Evolutionary conservation across 768 basidiomycete species (phyloP).

Genomic region (Saitozyma podzolica): DNA sequence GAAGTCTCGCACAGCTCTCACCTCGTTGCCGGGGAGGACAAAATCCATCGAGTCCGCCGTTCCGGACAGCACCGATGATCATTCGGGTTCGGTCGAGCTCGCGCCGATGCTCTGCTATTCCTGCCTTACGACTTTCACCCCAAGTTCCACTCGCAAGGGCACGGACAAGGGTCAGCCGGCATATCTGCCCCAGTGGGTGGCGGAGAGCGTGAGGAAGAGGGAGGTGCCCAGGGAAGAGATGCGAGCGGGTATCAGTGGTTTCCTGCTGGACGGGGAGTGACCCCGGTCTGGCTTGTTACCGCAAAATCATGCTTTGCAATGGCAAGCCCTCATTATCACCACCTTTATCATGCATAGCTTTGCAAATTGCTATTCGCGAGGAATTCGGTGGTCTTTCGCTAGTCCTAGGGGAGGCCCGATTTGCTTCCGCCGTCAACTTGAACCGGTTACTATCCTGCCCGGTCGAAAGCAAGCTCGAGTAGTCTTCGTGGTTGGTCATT

Average conservation of each 20-base stretch:
- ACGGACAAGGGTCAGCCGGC: not conserved
- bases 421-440: no score
- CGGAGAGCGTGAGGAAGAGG: constrained; percentile 13
- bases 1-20: constrained; percentile 49
- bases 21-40: constrained; percentile 19
- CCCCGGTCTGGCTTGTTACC: no score
- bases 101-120: constrained; percentile 44
- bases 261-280: constrained; percentile 19
- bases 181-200: constrained; percentile 33
- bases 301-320: no score
- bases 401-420: no score
- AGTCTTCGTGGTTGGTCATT: no score
- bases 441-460: no score
- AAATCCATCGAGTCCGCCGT: not conserved
- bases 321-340: no score
- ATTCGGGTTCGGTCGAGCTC: constrained; percentile 5
- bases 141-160: constrained; percentile 11
- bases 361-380: no score
- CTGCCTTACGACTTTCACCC: constrained; percentile 46
- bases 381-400: no score
- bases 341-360: no score
- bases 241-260: constrained; percentile 34
- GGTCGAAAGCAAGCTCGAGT: no score
- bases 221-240: constrained; percentile 33
- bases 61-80: not conserved